Evolutionary conservation across 176 grass and related monocot genomes (phyloP), one percentile per base, ranked within the genome.

Genomic region (Aegilops speltoides): DNA sequence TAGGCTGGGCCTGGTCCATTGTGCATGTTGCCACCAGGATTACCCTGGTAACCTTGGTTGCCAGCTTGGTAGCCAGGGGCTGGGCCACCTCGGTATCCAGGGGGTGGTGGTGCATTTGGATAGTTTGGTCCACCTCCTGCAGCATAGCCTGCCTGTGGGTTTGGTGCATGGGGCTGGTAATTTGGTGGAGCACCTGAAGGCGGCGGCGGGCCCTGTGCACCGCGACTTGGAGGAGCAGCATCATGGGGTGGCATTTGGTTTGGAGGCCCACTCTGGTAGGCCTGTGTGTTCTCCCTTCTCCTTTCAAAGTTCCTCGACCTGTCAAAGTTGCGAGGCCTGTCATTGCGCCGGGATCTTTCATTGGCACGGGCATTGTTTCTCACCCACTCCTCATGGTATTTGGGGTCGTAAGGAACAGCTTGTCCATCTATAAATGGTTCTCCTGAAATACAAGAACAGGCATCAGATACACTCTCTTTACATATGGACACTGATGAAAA

Each of bases 351-450:
- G n/a, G 54, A 79, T 66, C 94, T 87, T 2, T 94, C 89, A 59
- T 91, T 89, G 19, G 89, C 93, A 74, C 88, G 88, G 0, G 57
- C 57, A 72, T 94, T 92, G 75, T 98, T 98, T 46, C 90, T 83
- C 17, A 95, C 86, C 93, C 96, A 95, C 73, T 98, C 93, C 73
- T 98, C 96, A 81, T 98, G 96, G 65, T 89, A 98, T 64, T 91
- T 98, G 0, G 91, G 91, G 33, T 98, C 93, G 19, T 94, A 95
- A 75, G 96, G 91, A 76, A 98, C 91, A 52, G 92, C 89, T 86
- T 99, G 66, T 71, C 92, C 94, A 86, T 98, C 83, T 54, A 98
- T 86, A 81, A 98, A 99, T 46, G 96, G 96, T n/a, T 99, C 97
- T 33, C 97, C 94, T 99, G 79, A 38, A 84, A 82, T 54, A 85